Conservation (phyloP, 163 green algal species). For the Dunaliella salina region DNA sequence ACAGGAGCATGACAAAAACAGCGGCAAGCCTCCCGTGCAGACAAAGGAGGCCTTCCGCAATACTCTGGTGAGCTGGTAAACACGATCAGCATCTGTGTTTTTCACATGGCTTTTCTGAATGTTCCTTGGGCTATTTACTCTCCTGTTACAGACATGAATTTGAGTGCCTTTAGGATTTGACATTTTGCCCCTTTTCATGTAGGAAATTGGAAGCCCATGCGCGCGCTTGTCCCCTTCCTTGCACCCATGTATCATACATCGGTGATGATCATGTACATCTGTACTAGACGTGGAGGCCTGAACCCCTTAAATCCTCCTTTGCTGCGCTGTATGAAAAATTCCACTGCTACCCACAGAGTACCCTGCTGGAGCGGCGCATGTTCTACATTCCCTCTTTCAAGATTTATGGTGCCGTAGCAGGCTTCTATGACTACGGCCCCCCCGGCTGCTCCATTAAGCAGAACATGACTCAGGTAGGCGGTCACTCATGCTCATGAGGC, state of each 20-base stretch:
- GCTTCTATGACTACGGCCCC: constrained; percentile 97
- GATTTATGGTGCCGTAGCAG: constrained; percentile 93
- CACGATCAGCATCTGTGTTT: neutral
- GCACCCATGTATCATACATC: too few relatives aligned
- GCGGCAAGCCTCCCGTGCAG: constrained; percentile 56
- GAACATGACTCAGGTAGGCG: constrained; percentile 78
- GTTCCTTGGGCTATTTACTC: neutral
- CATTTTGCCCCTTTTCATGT: neutral
- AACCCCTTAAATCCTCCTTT: too few relatives aligned
- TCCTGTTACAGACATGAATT: neutral
- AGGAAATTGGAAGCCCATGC: too few relatives aligned
- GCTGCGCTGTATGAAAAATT: neutral
- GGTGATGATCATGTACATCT: too few relatives aligned
- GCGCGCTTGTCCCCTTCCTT: too few relatives aligned
- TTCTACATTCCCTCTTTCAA: constrained; percentile 98
- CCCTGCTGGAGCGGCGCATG: constrained; percentile 81
- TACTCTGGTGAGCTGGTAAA: constrained; percentile 49
- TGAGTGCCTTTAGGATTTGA: neutral
- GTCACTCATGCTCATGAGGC: too few relatives aligned
- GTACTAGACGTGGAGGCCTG: too few relatives aligned
- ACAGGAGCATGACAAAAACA: constrained; percentile 61
- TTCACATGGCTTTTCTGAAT: neutral
- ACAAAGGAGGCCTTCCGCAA: constrained; percentile 84
- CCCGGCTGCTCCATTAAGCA: constrained; percentile 95
- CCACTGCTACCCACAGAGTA: constrained; percentile 40